Evolutionary conservation across 2,329 filamentous ascomycete genomes (phyloP).

Genomic region (Fonsecaea multimorphosa): DNA sequence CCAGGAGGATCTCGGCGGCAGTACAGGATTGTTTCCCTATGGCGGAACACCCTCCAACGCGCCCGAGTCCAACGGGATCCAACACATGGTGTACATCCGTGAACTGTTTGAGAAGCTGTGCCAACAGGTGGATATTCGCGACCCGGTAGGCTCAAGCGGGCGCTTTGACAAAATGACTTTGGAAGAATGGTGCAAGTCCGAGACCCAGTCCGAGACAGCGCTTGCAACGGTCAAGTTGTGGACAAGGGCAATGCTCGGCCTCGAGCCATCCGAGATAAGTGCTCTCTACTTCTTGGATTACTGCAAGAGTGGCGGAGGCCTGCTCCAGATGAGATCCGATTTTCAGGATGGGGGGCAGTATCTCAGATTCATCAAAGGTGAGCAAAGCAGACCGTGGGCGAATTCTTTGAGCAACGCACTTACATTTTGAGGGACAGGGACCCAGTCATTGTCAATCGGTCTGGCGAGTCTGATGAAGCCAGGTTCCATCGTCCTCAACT

Average conservation of each 20-base stretch:
- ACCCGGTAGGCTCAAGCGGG: constrained; percentile 30
- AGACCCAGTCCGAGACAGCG: constrained; percentile 42
- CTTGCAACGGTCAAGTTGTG: constrained; percentile 53
- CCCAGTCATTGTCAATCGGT: constrained; percentile 50
- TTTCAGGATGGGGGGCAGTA: constrained; percentile 60
- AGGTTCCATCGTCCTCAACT: constrained; percentile 40
- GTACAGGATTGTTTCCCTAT: constrained; percentile 35
- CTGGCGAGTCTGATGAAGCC: constrained; percentile 47
- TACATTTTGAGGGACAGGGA: constrained; percentile 45
- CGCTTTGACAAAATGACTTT: constrained; percentile 49
- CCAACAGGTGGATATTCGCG: constrained; percentile 43
- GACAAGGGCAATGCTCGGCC: constrained; percentile 59
- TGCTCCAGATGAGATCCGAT: constrained; percentile 61
- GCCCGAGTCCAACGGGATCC: constrained; percentile 27
- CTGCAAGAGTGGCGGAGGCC: constrained; percentile 59
- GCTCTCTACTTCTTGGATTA: constrained; percentile 64
- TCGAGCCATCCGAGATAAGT: constrained; percentile 57
- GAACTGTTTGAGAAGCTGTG: constrained; percentile 49
- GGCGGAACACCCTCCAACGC: constrained; percentile 29
- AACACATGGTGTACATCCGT: constrained; percentile 45
- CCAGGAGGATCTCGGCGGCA: constrained; percentile 46
- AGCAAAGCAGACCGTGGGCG: neutral
- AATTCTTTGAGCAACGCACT: neutral
- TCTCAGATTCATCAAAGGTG: constrained; percentile 46
- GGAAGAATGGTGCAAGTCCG: constrained; percentile 46